These are phyloP conservation scores for Oryza longistaminata DNA, from an alignment of 176 grass and related monocot species.

Conservation along the genomic window DNA sequence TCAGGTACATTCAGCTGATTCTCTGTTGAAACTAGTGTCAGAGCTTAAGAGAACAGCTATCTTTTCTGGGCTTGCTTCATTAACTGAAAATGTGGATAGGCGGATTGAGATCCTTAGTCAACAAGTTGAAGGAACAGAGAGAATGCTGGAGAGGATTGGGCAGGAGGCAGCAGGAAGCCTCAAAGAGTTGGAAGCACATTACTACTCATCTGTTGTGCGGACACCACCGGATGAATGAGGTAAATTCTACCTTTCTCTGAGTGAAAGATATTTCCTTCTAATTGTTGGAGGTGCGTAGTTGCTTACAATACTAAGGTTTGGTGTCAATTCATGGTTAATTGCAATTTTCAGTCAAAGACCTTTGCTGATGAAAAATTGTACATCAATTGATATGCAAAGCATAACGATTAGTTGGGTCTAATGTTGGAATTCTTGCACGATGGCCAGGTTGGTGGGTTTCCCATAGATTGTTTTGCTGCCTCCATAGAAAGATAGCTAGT, in stretches of 20 bases:
- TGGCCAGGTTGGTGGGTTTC: not conserved
- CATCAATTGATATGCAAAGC: not conserved
- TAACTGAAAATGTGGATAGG: constrained; percentile 88
- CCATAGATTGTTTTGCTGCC: not conserved
- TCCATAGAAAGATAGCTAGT: not conserved
- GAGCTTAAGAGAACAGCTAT: constrained; percentile 94
- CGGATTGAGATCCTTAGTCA: constrained; percentile 62
- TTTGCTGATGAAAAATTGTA: not conserved
- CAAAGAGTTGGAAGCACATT: constrained; percentile 91
- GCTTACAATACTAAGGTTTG: not conserved
- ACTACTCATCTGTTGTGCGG: constrained; percentile 68
- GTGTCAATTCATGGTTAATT: not conserved
- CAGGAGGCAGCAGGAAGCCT: constrained; percentile 82
- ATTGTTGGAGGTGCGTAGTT: not conserved
- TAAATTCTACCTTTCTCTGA: not conserved
- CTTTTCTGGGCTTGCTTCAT: constrained; percentile 82
- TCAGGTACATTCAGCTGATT: constrained; percentile 86
- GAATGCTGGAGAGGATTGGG: constrained; percentile 78
- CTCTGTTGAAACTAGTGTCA: constrained; percentile 78
- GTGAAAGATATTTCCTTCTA: not conserved
- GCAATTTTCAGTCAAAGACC: not conserved
- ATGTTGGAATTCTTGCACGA: not conserved
- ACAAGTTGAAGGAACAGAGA: constrained; percentile 69
- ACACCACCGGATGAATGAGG: constrained; percentile 46
- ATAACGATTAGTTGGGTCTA: not conserved